Evolutionary conservation across 768 basidiomycete species (phyloP), one percentile per base, ranked within the genome.

Genomic region (Exsudoporus frostii): DNA sequence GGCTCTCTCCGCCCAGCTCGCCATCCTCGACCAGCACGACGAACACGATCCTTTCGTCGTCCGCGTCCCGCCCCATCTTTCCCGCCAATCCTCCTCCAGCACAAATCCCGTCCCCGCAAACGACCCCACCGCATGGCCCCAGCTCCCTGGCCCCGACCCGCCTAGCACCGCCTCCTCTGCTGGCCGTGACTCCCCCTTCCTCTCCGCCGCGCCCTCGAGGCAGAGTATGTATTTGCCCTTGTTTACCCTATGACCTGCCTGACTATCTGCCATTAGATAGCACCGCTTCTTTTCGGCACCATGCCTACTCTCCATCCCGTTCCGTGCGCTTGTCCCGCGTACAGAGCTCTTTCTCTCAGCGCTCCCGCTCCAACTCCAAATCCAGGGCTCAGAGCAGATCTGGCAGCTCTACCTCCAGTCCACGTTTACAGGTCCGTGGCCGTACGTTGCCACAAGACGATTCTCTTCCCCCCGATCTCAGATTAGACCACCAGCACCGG

Each of bases 331-430:
- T 58, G 11, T 68, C 72, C 6, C 67, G 72, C 34, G 65, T 69
- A 13, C 78, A 74, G n/a, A 77, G 73, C 61, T 65, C 56, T 14
- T 45, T 69, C 46, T 64, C 68, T 13, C 48, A 68, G 19, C 41
- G 50, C 40, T 64, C 74, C 24, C 55, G 66, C 9, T 78, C 77
- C 11, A 61, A 65, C 7, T 67, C 76, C 5, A 77, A 79, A 6
- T 80, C 80, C 14, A 71, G 73, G 47, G 62, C 68, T 27, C 74
- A 77, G 41, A 80, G 79, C 42, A 71, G 72, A 43, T 71, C 76
- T 0, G 76, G 72, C 30, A 81, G 79, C 60, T 66, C 73, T 19
- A 74, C 77, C 5, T 81, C 82, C 11, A 83, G 81, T 51, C 81
- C 81, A 14, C 72, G 66, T 40, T 45, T 73, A 14, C 65, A 66